A percentile compares a stretch with the other conserved stretches of the same genome.
Conservation (phyloP, 371 early-diverging fungal species). For the Rhizomucor pusillus region DNA sequence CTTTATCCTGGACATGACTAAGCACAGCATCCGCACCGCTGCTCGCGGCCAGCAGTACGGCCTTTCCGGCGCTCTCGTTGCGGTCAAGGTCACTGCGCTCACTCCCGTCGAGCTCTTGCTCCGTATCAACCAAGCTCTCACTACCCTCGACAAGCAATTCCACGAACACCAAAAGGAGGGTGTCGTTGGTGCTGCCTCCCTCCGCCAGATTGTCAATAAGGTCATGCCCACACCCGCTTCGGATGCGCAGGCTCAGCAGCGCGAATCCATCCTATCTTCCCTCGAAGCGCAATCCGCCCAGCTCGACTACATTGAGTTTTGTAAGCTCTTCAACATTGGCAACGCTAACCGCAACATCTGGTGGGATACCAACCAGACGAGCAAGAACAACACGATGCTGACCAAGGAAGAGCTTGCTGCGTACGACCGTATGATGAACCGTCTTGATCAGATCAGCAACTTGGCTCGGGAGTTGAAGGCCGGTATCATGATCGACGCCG, state of each 20-base stretch:
- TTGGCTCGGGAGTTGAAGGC: slow-evolving; percentile 64
- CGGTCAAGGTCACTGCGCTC: slow-evolving; percentile 86
- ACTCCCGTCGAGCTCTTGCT: slow-evolving; percentile 69
- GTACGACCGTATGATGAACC: slow-evolving; percentile 63
- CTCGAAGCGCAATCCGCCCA: slow-evolving; percentile 22
- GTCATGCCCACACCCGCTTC: slow-evolving; percentile 31
- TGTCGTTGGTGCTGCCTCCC: slow-evolving; percentile 31
- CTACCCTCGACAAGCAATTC: slow-evolving; percentile 28
- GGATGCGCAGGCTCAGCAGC: slow-evolving; percentile 42
- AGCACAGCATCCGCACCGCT: slow-evolving; percentile 70
- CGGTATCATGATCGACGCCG: slow-evolving; percentile 89
- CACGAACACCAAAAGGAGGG: slow-evolving; percentile 51
- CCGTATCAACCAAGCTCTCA: slow-evolving; percentile 55
- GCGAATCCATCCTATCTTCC: slow-evolving; percentile 28
- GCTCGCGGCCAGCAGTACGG: slow-evolving; percentile 46
- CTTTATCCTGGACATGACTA: slow-evolving; percentile 60
- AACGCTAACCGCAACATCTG: slow-evolving; percentile 30
- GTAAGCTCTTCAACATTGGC: slow-evolving; percentile 55
- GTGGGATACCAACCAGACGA: slow-evolving; percentile 12
- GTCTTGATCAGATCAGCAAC: slow-evolving; percentile 63
- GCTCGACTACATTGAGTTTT: slow-evolving; percentile 64
- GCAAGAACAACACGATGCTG: slow-evolving; percentile 15
- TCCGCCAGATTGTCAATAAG: slow-evolving; percentile 28
- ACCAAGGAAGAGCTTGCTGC: slow-evolving; percentile 60
- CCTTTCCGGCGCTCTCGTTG: slow-evolving; percentile 61